phyloP scores from a whole-genome alignment of 805 yeast genomes.

The Cyberlindnera maritima region DNA sequence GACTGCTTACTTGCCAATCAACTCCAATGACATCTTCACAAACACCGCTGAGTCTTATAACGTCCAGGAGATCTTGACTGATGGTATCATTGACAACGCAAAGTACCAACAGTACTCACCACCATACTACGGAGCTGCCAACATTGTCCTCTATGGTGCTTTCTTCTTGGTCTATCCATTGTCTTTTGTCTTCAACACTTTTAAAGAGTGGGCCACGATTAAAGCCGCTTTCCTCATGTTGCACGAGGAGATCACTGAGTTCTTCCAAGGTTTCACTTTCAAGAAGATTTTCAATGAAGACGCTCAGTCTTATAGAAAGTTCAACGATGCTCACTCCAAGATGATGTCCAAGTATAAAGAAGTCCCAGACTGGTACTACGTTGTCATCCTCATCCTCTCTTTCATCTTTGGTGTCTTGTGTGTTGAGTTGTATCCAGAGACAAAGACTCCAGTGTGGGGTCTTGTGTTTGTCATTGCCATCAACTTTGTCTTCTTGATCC shows the following conservation, averaged over 20 bases:
- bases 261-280: constrained; percentile 4
- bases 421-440: constrained; percentile 42
- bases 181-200: constrained; percentile 43
- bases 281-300: constrained; percentile 1
- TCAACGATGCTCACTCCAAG: constrained; percentile 30
- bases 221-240: constrained; percentile 10
- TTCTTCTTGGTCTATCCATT: constrained; percentile 46
- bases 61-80: constrained; percentile 44
- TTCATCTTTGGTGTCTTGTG: constrained; percentile 43
- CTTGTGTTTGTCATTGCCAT: constrained; percentile 51
- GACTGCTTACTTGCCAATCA: constrained; percentile 39
- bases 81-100: constrained; percentile 42
- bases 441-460: constrained; percentile 61
- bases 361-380: constrained; percentile 52
- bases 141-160: constrained; percentile 56
- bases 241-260: constrained; percentile 3
- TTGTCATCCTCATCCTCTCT: constrained; percentile 40
- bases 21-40: constrained; percentile 50
- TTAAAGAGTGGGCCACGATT: constrained; percentile 42
- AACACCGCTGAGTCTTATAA: constrained; percentile 48
- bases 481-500: constrained; percentile 49
- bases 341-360: constrained; percentile 58
- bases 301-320: constrained; percentile 6
- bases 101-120: constrained; percentile 58
- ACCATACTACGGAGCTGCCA: constrained; percentile 65